Percentiles rank a stretch among this genome's conserved stretches.
phyloP scores from a whole-genome alignment of 192 early-diverging fungal species.

The Backusella tarrabulga region DNA sequence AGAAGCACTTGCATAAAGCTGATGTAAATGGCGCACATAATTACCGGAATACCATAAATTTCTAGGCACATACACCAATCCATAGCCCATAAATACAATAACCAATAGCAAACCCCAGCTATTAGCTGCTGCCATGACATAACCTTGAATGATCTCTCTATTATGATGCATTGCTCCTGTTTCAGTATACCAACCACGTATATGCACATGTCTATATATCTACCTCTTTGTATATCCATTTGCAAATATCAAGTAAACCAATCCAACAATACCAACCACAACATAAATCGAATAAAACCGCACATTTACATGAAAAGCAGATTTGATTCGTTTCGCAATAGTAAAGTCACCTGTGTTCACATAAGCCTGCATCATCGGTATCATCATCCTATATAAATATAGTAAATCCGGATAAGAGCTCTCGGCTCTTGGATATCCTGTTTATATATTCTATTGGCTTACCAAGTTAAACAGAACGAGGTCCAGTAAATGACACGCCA shows the following conservation, averaged over 20 bases:
- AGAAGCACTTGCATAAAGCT: conserved; percentile 67
- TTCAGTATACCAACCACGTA: background rate
- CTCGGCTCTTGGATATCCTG: background rate
- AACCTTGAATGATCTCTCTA: conserved; percentile 66
- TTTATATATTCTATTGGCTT: conserved; percentile 1
- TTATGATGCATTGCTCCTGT: conserved; percentile 22
- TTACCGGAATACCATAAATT: conserved; percentile 78
- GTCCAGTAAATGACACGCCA: conserved; percentile 93
- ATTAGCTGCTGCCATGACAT: conserved; percentile 92
- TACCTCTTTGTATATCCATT: conserved; percentile 35
- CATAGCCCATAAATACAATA: conserved; percentile 91
- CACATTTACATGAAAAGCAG: conserved; percentile 78
- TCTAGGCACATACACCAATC: conserved; percentile 87
- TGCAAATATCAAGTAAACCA: conserved; percentile 63
- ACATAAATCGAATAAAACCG: conserved; percentile 77
- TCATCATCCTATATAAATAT: conserved; percentile 51
- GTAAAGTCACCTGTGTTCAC: conserved; percentile 87
- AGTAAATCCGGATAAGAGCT: background rate
- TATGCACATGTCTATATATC: background rate
- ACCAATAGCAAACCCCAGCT: conserved; percentile 91
- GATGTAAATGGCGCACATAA: conserved; percentile 55
- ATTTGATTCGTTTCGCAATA: conserved; percentile 61
- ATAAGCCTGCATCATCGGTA: conserved; percentile 84
- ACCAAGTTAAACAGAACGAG: conserved; percentile 86
- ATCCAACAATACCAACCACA: conserved; percentile 62